Conservation (phyloP, 805 yeast genomes). For the Kodamaea fukazawae region DNA sequence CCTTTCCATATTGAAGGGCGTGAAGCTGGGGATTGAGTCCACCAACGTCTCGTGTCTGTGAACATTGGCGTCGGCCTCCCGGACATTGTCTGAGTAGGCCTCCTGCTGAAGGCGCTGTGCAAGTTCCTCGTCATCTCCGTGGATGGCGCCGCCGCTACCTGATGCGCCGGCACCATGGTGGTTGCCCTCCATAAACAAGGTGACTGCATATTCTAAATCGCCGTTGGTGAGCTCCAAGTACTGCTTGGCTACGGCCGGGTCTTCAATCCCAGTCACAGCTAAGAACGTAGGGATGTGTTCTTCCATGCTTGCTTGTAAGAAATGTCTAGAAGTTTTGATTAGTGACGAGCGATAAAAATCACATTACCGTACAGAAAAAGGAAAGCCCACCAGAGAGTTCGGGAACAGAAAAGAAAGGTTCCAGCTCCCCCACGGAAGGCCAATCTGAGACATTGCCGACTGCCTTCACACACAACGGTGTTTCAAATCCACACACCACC, state of each 20-base stretch:
- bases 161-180: slow-evolving; percentile 5
- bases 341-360: too few species aligned
- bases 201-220: slow-evolving; percentile 79
- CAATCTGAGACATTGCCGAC: too few species aligned
- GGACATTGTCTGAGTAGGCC: slow-evolving; percentile 43
- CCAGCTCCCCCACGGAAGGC: too few species aligned
- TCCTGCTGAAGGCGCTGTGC: slow-evolving; percentile 66
- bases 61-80: slow-evolving; percentile 72
- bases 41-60: slow-evolving; percentile 75
- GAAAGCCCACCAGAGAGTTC: too few species aligned
- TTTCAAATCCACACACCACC: too few species aligned
- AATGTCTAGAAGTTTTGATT: too few species aligned
- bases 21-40: slow-evolving; percentile 30
- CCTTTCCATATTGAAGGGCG: slow-evolving; percentile 11
- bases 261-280: slow-evolving; percentile 77
- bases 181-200: slow-evolving; percentile 52
- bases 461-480: too few species aligned
- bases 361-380: too few species aligned
- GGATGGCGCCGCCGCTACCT: slow-evolving; percentile 9
- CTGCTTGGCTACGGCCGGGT: slow-evolving; percentile 64
- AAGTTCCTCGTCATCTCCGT: slow-evolving; percentile 45
- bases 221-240: slow-evolving; percentile 77
- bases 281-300: slow-evolving; percentile 68
- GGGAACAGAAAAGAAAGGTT: too few species aligned
- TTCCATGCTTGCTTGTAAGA: slow-evolving; percentile 26